Evolutionary conservation across 148 eudicot species (phyloP).

Genomic region (Drosera capensis): DNA sequence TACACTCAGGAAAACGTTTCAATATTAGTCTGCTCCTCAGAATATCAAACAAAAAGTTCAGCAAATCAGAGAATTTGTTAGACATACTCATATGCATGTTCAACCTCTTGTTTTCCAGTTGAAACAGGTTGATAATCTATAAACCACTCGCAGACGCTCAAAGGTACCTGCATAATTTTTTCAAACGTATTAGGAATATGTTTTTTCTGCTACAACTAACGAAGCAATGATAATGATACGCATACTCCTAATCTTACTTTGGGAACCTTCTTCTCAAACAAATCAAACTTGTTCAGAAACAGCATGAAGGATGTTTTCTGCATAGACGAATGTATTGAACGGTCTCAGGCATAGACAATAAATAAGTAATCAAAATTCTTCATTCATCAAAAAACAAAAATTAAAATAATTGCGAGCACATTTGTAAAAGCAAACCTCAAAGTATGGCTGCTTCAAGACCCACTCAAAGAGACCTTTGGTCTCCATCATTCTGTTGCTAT

Average conservation of each 20-base stretch:
- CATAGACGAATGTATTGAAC: constrained; percentile 27
- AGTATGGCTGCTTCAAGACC: constrained; percentile 92
- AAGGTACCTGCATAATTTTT: constrained; percentile 46
- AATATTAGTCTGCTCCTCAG: not conserved
- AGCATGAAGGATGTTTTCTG: constrained; percentile 97
- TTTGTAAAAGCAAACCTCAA: constrained; percentile 45
- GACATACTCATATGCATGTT: constrained; percentile 95
- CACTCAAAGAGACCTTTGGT: constrained; percentile 93
- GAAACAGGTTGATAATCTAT: constrained; percentile 83
- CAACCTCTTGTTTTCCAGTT: constrained; percentile 86
- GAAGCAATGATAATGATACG: too few species aligned
- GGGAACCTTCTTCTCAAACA: constrained; percentile 85
- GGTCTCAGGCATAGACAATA: constrained; percentile 1
- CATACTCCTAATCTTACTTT: constrained; percentile 74
- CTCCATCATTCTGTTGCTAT: constrained; percentile 80
- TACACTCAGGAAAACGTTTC: constrained; percentile 4
- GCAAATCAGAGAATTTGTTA: not conserved
- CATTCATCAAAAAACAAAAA: not conserved
- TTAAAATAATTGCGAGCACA: not conserved
- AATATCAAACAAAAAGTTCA: not conserved
- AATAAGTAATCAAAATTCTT: constrained; percentile 1
- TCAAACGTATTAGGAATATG: constrained; percentile 4
- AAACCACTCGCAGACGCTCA: constrained; percentile 78
- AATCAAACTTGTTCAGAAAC: constrained; percentile 89
- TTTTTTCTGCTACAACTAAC: too few species aligned